These are phyloP conservation scores for Candida verbasci DNA, from an alignment of 805 yeast species.

Conservation along the genomic window DNA sequence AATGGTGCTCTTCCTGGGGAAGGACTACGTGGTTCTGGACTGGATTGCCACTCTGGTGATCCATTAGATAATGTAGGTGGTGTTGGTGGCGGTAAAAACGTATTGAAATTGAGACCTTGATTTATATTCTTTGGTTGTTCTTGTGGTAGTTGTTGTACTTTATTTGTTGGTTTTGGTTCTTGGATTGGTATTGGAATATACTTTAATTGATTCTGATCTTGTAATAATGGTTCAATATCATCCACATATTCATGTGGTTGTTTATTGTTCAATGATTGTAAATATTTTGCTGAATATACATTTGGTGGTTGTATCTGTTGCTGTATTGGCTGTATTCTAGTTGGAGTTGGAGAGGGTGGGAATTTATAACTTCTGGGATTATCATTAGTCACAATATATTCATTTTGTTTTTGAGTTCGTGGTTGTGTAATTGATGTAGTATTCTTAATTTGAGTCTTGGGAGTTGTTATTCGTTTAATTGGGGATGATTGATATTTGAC, in stretches of 20 bases:
- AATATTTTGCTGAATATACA: constrained; percentile 39
- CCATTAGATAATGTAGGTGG: constrained; percentile 37
- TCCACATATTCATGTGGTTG: constrained; percentile 19
- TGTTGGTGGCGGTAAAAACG: constrained; percentile 10
- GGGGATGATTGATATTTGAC: constrained; percentile 8
- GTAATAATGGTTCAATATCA: constrained; percentile 32
- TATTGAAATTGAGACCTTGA: constrained; percentile 4
- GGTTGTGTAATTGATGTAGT: constrained; percentile 3
- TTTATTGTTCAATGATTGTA: constrained; percentile 25
- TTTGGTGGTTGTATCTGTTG: constrained; percentile 10
- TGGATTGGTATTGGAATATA: constrained; percentile 41
- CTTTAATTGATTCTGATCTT: constrained; percentile 6
- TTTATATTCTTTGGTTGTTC: constrained; percentile 2
- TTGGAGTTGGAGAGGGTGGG: constrained; percentile 41
- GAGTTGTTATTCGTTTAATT: constrained; percentile 4
- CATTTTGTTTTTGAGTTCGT: constrained; percentile 18
- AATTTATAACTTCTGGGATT: constrained; percentile 52
- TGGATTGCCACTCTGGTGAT: constrained; percentile 35
- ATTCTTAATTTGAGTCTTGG: constrained; percentile 7
- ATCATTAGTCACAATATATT: constrained; percentile 45
- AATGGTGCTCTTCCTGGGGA: constrained; percentile 18
- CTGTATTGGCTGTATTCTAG: neutral
- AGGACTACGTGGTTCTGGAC: constrained; percentile 36
- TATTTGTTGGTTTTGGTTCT: constrained; percentile 12
- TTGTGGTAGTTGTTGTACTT: constrained; percentile 3